phyloP scores from a whole-genome alignment of 371 early-diverging fungal genomes.

The Blakeslea trispora region DNA sequence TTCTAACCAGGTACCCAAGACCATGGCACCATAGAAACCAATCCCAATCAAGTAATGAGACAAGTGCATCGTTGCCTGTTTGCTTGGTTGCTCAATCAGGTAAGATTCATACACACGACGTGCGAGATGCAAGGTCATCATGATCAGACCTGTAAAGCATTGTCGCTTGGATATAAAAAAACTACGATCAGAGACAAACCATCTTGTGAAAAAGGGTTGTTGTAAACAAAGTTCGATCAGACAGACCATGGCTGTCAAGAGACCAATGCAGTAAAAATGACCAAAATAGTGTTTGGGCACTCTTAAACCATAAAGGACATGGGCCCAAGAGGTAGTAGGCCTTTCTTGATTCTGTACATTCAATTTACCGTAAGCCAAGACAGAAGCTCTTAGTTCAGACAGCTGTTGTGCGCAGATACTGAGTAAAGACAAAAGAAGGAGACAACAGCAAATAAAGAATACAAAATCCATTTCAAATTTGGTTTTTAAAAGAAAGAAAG shows the following conservation, averaged over 20 bases:
- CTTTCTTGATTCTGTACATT: constrained; percentile 28
- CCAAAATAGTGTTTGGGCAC: constrained; percentile 70
- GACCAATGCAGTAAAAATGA: constrained; percentile 69
- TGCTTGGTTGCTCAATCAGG: constrained; percentile 57
- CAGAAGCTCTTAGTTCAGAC: constrained; percentile 34
- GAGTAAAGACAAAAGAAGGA: constrained; percentile 19
- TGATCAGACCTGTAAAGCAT: constrained; percentile 42
- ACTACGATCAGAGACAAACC: constrained; percentile 3
- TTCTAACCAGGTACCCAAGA: constrained; percentile 50
- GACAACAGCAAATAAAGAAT: constrained; percentile 27
- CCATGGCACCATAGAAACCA: constrained; percentile 66
- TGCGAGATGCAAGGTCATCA: constrained; percentile 56
- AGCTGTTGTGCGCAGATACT: constrained; percentile 32
- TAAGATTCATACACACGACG: constrained; percentile 70
- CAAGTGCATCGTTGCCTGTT: constrained; percentile 64
- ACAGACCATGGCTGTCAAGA: constrained; percentile 27
- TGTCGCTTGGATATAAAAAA: constrained; percentile 19
- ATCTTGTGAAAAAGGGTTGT: not conserved
- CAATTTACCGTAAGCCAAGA: constrained; percentile 49
- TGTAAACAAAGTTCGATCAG: constrained; percentile 16
- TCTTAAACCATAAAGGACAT: constrained; percentile 29
- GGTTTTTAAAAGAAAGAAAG: constrained; percentile 7
- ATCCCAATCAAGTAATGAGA: constrained; percentile 70
- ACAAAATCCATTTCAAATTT: constrained; percentile 26
- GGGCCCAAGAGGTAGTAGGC: constrained; percentile 24